Evolutionary conservation across 2,329 filamentous ascomycete genomes (phyloP), one percentile per base, ranked within the genome.

Genomic region (Fonsecaea monophora): DNA sequence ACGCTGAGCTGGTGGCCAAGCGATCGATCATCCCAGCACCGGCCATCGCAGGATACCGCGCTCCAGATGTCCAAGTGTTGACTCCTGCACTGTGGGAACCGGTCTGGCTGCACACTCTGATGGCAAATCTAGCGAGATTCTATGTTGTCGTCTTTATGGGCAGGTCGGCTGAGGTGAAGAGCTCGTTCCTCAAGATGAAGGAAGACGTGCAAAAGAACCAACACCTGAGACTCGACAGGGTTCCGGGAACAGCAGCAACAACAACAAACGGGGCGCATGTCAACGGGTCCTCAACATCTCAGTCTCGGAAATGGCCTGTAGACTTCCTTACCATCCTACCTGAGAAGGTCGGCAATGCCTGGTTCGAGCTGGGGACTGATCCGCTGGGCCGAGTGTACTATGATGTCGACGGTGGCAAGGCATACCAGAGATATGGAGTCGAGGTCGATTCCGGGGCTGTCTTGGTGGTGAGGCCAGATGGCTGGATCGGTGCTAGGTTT

Each of bases 151-250:
- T 72, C 35, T 74, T 73, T 56, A 64, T 68, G 13, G 74, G 72
- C 37, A 66, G 70, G 25, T 67, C 67, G 32, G 10, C 40, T 15
- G 15, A 45, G 34, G 30, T 63, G 3, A 68, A 68, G 53, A 54
- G 65, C 65, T 87, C 88, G 61, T 82, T 83, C 45, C 85, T 87
- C 62, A 90, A 95, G 77, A 93, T 90, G 82, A 84, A 85, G 67
- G 91, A 95, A 68, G 92, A 92, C 78, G 87, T 97, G 76, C 87
- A 92, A 73, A 89, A 92, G 75, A 92, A 92, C 48, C 88, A 91
- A 0, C 87, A 97, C 65, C 87, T 90, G 74, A 62, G 55, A 37
- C 55, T 34, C 15, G 58, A 56, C 3, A 50, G 45, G 35, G 63
- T 57, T 1, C 54, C 55, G 6, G 58, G 57, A 54, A 61, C 58